Evolutionary conservation across 2,329 filamentous ascomycete species (phyloP), one percentile per base, ranked within the genome.

Genomic region (Neopestalotiopsis rosae): DNA sequence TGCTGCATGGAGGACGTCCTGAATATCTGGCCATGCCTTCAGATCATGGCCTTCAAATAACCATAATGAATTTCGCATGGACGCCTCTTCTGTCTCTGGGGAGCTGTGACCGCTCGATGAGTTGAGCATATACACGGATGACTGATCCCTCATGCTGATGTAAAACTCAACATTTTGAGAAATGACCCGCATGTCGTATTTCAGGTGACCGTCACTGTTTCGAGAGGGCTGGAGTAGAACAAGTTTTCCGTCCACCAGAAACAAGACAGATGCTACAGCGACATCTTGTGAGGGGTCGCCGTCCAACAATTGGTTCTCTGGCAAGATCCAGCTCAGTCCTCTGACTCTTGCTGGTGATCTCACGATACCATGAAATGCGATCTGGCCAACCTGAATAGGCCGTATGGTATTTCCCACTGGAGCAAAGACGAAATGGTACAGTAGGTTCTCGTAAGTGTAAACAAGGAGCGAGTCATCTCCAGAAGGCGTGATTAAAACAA

Each of bases 101-200:
- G 71, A 81, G 73, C 72, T 80, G 63, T 74, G 67, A 40, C 73
- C 20, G 66, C 67, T 71, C 59, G 73, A 69, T 56, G 76, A 69
- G 61, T 66, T 67, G n/a, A 72, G 69, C 34, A 76, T 72, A 42
- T 76, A 79, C 67, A 83, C 79, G 49, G 83, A 81, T 6, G 89
- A 90, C 75, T 97, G 93, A 76, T 99, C 96, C 72, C 95, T 91
- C 90, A 97, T 97, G 74, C 96, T 90, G 67, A 92, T 91, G 78
- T 97, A 98, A 76, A 96, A 98, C 79, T 99, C 96, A 56, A 98
- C 94, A 75, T 97, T 97, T 75, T 98, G 94, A 13, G 95, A 94
- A 77, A 99, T 92, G 69, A 98, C 92, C 10, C 95, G 92, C 96
- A 99, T 99, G 77, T 98, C 95, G 77, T 99, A 99, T 82, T 98